These are phyloP conservation scores for Leccinum pallidistipes DNA, from an alignment of 1,284 basidiomycete species.

Conservation along the genomic window DNA sequence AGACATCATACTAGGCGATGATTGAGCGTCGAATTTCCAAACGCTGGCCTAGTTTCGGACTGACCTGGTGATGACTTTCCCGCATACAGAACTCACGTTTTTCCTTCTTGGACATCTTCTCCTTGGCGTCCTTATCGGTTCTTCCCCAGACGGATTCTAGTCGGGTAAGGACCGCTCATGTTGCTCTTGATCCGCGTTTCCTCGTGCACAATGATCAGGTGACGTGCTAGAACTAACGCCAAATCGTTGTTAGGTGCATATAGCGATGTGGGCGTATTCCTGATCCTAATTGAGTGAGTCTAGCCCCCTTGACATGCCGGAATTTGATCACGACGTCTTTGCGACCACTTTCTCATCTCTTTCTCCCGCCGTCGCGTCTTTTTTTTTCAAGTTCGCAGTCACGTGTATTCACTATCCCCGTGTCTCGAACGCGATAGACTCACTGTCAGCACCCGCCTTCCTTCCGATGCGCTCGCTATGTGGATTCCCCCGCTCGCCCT, in stretches of 20 bases:
- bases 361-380: background rate
- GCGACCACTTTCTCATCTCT: background rate
- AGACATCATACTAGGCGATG: conserved; percentile 45
- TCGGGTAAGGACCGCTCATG: background rate
- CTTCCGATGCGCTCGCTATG: conserved; percentile 75
- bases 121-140: conserved; percentile 87
- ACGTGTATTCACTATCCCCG: background rate
- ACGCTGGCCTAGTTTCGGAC: background rate
- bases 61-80: conserved; percentile 11
- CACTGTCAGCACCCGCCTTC: conserved; percentile 29
- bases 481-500: conserved; percentile 80
- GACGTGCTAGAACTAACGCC: background rate
- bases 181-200: conserved; percentile 1
- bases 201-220: background rate
- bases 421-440: conserved; percentile 46
- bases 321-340: background rate
- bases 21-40: conserved; percentile 26
- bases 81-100: conserved; percentile 69
- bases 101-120: conserved; percentile 83
- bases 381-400: background rate
- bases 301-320: background rate
- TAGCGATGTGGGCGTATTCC: conserved; percentile 93
- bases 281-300: conserved; percentile 82
- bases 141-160: conserved; percentile 58
- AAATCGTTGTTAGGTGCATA: conserved; percentile 64